Evolutionary conservation across 768 basidiomycete species (phyloP), one percentile per base, ranked within the genome.

Genomic region (Lentinula detonsa): DNA sequence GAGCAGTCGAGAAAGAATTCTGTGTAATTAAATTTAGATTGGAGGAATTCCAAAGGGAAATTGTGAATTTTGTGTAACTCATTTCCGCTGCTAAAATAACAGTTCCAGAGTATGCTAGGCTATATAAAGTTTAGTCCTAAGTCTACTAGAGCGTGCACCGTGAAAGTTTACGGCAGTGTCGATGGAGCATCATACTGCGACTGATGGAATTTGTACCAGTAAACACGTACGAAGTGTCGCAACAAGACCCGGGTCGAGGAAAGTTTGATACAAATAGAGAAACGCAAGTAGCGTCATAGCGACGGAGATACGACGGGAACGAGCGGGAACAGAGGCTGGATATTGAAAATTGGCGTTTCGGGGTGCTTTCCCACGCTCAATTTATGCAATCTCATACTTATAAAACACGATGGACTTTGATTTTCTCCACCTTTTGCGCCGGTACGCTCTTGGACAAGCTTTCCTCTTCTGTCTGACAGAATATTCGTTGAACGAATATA

Each of bases 1-100:
- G 75, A 80, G 59, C 72, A 77, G 54, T 72, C 69, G n/a, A 65
- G 57, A 49, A 60, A 61, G 2, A 28, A 59, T 49, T 48, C 40
- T 45, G 56, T 50, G 21, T 59, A 10, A 59, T 5, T 15, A 11
- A 8, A 16, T 39, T 31, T 34, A 23, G 2, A 23, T 23, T 23
- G 23, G 23, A 23, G 23, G 23, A 23, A 23, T 23, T 23, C 23
- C 23, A 23, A 23, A 23, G 23, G 23, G 23, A 23, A 23, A 23
- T 31, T 2, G 9, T 11, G 8, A 11, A 51, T 28, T 28, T 28
- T 28, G 28, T 28, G 28, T 28, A 28, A 0, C 2, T 28, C 28
- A 28, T 3, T 28, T 28, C 28, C 28, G 28, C 28, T 28, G 28
- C 28, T 28, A 28, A 4, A 28, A 28, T 28, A 28, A 28, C 28